phyloP scores from a whole-genome alignment of 1,284 basidiomycete genomes.

The Volvariella volvacea region DNA sequence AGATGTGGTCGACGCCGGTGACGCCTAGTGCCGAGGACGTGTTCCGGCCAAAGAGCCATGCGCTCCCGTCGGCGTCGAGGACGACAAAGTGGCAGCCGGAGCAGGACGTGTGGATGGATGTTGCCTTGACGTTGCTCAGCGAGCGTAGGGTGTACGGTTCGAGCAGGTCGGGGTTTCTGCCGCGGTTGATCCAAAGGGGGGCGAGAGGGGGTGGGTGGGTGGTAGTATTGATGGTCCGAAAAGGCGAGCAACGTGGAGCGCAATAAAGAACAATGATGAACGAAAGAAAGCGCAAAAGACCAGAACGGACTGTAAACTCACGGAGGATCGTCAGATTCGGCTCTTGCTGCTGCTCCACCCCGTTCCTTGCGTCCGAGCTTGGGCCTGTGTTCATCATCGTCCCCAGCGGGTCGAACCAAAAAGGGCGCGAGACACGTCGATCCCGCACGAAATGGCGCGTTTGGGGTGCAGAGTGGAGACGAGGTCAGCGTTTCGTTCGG shows the following conservation, averaged over 20 bases:
- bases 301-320: conserved; percentile 14
- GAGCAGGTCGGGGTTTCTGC: conserved; percentile 66
- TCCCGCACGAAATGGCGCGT: neutral
- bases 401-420: neutral
- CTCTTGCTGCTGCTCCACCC: conserved; percentile 35
- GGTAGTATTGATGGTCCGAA: neutral
- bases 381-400: conserved; percentile 33
- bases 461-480: no score
- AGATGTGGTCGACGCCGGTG: conserved; percentile 47
- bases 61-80: conserved; percentile 70
- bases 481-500: neutral
- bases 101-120: conserved; percentile 69
- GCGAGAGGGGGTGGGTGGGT: conserved; percentile 1
- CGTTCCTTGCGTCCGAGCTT: conserved; percentile 62
- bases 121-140: conserved; percentile 71
- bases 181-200: neutral
- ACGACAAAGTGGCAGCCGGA: conserved; percentile 70
- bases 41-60: conserved; percentile 86
- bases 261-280: neutral
- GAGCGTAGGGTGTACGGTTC: conserved; percentile 87
- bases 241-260: neutral
- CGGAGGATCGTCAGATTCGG: conserved; percentile 33
- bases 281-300: neutral
- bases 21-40: conserved; percentile 54
- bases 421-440: neutral